phyloP scores from a whole-genome alignment of 768 basidiomycete species.

The Candolleomyces eurysporus region DNA sequence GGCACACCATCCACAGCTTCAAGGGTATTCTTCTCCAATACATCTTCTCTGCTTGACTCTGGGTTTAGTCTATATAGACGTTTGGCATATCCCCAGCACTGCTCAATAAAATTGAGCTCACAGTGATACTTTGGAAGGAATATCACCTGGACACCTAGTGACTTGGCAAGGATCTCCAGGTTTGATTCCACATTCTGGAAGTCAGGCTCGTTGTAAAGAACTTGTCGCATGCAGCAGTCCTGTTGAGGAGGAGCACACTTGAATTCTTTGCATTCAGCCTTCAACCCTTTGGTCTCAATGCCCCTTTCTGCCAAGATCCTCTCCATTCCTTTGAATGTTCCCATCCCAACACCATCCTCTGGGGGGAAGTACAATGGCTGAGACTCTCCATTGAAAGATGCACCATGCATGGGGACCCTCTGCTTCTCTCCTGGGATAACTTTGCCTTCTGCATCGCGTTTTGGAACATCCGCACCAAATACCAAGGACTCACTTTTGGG shows the following conservation, averaged over 20 bases:
- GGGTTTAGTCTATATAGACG: conserved; percentile 22
- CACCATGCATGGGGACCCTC: conserved; percentile 29
- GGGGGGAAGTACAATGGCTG: conserved; percentile 32
- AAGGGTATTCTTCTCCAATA: conserved; percentile 10
- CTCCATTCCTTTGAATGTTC: conserved; percentile 41
- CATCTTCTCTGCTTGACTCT: conserved; percentile 25
- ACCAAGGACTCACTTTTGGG: conserved; percentile 19
- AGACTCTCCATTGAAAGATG: conserved; percentile 18
- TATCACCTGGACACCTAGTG: conserved; percentile 19
- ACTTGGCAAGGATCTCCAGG: conserved; percentile 26
- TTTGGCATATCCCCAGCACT: conserved; percentile 33
- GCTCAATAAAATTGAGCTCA: conserved; percentile 34
- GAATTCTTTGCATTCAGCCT: conserved; percentile 30
- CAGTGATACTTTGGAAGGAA: conserved; percentile 35
- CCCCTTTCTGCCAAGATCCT: conserved; percentile 28
- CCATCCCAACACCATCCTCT: conserved; percentile 16
- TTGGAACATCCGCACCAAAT: conserved; percentile 9
- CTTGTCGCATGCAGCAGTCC: conserved; percentile 31
- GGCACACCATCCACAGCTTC: background rate
- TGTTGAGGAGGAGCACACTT: conserved; percentile 16
- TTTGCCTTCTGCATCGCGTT: conserved; percentile 19
- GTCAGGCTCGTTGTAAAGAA: conserved; percentile 41
- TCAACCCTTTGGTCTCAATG: conserved; percentile 14
- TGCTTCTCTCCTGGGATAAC: conserved; percentile 13
- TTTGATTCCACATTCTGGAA: conserved; percentile 32